Conservation (phyloP, 768 basidiomycete genomes). For the Melanogaster broomeanus region DNA sequence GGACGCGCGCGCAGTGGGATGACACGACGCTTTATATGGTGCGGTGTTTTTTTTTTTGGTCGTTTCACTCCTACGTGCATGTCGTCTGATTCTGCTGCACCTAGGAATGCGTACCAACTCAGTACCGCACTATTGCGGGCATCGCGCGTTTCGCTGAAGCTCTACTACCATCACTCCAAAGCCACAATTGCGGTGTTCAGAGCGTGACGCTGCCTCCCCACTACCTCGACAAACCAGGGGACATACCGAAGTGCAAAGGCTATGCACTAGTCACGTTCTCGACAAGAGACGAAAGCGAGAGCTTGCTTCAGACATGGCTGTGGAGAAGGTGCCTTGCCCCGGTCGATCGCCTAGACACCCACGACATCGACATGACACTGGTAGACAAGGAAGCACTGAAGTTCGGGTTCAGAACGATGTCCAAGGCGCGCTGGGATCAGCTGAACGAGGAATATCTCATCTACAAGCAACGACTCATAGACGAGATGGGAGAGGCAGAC, state of each 20-base stretch:
- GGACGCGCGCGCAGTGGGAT: conserved; percentile 57
- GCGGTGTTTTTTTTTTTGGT: conserved; percentile 24
- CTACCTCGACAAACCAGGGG: conserved; percentile 58
- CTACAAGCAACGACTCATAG: conserved; percentile 57
- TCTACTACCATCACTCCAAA: conserved; percentile 29
- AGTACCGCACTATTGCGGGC: conserved; percentile 51
- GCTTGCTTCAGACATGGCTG: conserved; percentile 56
- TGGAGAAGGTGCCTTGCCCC: conserved; percentile 44
- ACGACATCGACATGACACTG: neutral
- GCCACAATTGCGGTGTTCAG: conserved; percentile 43
- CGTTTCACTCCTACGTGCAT: neutral
- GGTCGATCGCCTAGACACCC: neutral
- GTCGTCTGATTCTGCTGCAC: neutral
- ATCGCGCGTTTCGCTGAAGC: conserved; percentile 47
- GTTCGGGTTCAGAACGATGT: conserved; percentile 59
- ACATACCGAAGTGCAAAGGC: conserved; percentile 64
- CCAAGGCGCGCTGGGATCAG: conserved; percentile 61
- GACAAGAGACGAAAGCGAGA: conserved; percentile 37
- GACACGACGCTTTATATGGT: conserved; percentile 69
- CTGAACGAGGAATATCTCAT: conserved; percentile 70
- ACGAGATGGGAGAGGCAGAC: conserved; percentile 37
- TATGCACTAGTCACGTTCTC: conserved; percentile 71
- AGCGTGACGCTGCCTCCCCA: conserved; percentile 60
- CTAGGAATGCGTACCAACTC: conserved; percentile 71
- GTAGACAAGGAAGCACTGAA: conserved; percentile 47